These are phyloP conservation scores for Rhizopogon sp. DNA, from an alignment of 768 basidiomycete species.

Conservation along the genomic window DNA sequence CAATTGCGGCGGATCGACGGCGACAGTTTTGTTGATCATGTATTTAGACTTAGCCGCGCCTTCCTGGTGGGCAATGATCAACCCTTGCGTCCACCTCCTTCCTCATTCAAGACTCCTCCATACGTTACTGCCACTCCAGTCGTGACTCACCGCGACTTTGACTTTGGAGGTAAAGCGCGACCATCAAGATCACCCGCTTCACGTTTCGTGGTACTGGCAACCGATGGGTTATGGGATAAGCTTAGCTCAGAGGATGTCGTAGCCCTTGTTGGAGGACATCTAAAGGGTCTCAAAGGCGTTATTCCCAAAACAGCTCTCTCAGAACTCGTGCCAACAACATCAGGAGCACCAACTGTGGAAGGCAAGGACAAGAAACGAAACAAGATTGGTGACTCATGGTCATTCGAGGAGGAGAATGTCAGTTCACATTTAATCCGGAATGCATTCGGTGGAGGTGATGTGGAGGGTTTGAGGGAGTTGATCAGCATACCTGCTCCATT, in stretches of 20 bases:
- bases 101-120: constrained; percentile 80
- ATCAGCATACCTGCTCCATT: constrained; percentile 82
- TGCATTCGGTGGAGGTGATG: constrained; percentile 84
- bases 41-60: constrained; percentile 50
- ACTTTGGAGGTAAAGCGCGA: constrained; percentile 34
- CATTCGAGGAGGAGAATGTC: constrained; percentile 74
- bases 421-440: constrained; percentile 85
- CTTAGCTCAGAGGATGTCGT: constrained; percentile 83
- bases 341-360: constrained; percentile 53
- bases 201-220: constrained; percentile 86
- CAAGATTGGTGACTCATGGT: constrained; percentile 52
- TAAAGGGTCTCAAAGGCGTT: constrained; percentile 64
- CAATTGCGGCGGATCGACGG: neutral
- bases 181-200: constrained; percentile 14
- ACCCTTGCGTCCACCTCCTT: constrained; percentile 54
- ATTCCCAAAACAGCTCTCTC: constrained; percentile 57
- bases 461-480: constrained; percentile 46
- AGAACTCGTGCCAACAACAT: constrained; percentile 46
- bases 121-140: constrained; percentile 86
- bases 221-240: constrained; percentile 79
- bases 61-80: constrained; percentile 62
- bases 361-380: constrained; percentile 49
- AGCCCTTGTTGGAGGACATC: constrained; percentile 76
- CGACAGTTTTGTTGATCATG: neutral
- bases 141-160: constrained; percentile 69